Base-by-base conservation (phyloP, 352 stramenopile genomes). In the Pythium apleroticum region DNA sequence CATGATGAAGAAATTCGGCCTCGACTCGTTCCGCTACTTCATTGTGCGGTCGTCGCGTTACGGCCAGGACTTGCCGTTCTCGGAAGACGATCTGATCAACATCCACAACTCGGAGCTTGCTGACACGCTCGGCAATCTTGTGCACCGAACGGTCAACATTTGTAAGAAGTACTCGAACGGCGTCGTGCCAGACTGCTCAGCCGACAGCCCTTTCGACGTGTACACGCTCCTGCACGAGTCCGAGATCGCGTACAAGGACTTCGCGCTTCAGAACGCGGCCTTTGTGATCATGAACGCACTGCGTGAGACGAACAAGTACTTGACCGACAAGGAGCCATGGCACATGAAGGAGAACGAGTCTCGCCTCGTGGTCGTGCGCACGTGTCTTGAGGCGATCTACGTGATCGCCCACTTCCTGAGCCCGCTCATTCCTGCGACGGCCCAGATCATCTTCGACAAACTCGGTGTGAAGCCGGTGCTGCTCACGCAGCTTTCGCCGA, bases 31-130 rank as follows among this genome's bases (percentile, higher is more conserved):
- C 78, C 87, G 97, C 56, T 99, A 96, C 69, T 96, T 95, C 64
- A 81, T 98, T 41, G 77, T 93, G 56, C 87, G 89, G 83, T 91
- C 75, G 86, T 91, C 84, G 15, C 95, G 96, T 31, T 99, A 98
- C 74, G 97, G 97, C 52, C 91, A 95, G 60, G 98, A 99, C 74
- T 87, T 99, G 75, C 88, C 90, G 24, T 97, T 97, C 73, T 94
- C 82, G 28, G 80, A 93, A 62, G 86, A 96, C 55, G 93, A 93
- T 58, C 88, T 99, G 60, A 82, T 98, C 33, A 93, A 98, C 65
- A 98, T 98, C 77, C 96, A 99, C 80, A 99, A 99, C 86, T 82
- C 95, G 27, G 97, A 99, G 75, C 75, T 97, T 25, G 90, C 88
- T 9, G 90, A 97, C 57, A 96, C 89, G 24, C 73, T 97, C 31